Evolutionary conservation across 2,329 filamentous ascomycete genomes (phyloP).

Genomic region (Sporothrix euskadiensis): DNA sequence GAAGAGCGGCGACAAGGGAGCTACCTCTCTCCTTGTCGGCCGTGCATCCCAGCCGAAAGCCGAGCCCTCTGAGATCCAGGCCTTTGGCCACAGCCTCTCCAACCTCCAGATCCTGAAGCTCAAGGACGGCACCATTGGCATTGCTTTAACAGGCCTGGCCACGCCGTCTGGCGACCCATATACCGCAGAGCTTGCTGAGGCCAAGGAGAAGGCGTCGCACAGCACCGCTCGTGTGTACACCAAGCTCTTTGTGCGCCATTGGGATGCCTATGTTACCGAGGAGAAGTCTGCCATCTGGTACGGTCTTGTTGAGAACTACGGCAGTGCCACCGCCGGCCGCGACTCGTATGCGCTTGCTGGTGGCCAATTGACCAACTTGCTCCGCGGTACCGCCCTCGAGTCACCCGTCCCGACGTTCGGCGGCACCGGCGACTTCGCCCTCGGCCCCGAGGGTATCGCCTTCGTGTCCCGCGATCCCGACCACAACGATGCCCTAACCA

Average conservation of each 20-base stretch:
- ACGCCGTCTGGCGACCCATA: slow-evolving; percentile 69
- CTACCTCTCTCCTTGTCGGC: slow-evolving; percentile 49
- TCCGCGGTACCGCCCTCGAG: slow-evolving; percentile 60
- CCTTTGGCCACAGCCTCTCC: slow-evolving; percentile 56
- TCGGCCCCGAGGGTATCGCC: slow-evolving; percentile 63
- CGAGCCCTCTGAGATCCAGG: slow-evolving; percentile 49
- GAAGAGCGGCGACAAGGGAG: slow-evolving; percentile 51
- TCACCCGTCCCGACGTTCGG: slow-evolving; percentile 77
- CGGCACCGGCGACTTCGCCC: slow-evolving; percentile 76
- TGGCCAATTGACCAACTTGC: slow-evolving; percentile 60
- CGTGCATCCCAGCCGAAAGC: slow-evolving; percentile 41
- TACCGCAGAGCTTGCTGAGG: slow-evolving; percentile 29
- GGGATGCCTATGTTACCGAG: slow-evolving; percentile 73
- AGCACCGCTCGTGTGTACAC: slow-evolving; percentile 72
- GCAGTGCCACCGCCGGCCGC: slow-evolving; percentile 35
- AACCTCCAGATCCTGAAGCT: slow-evolving; percentile 60
- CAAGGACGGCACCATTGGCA: slow-evolving; percentile 51
- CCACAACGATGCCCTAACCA: slow-evolving; percentile 58
- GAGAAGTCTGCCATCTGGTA: slow-evolving; percentile 75
- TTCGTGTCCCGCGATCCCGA: slow-evolving; percentile 76
- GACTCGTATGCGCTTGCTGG: slow-evolving; percentile 46
- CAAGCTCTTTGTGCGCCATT: slow-evolving; percentile 76
- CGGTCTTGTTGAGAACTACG: slow-evolving; percentile 53
- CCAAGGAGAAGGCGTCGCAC: slow-evolving; percentile 51
- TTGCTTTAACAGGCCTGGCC: slow-evolving; percentile 64